Evolutionary conservation across 2,329 filamentous ascomycete genomes (phyloP), one percentile per base, ranked within the genome.

Genomic region (Venturia oleaginea): DNA sequence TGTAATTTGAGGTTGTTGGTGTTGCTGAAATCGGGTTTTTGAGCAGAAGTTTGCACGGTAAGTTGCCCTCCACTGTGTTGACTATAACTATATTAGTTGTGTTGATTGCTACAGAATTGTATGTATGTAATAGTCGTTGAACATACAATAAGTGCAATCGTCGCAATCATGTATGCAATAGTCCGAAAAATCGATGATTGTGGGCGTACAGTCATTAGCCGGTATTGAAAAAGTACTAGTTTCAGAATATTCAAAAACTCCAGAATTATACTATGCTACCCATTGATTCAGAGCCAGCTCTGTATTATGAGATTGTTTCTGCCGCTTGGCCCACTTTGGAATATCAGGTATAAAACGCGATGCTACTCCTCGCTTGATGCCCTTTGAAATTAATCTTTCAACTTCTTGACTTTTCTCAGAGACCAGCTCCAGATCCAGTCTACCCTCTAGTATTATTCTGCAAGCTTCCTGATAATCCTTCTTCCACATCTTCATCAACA

Each of bases 361-460:
- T 22, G 57, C 57, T 34, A 60, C 37, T n/a, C 57, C 57, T 37
- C 57, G 57, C 30, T 60, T 60, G n/a, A 60, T 40, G n/a, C 57
- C 57, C 27, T 60, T 60, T 30, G 8, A 15, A 40, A 60, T 40
- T 30, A 60, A 40, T 15, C 8, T 22, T 30, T 60, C 24, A 22
- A 40, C 27, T 22, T 60, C 32, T n/a, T 60, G 24, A 60, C 37
- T 30, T 40, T 60, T 40, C 38, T 40, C 22, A 40, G 27, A 40
- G 37, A 60, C 57, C 22, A 22, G 57, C 57, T 60, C 57, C n/a
- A 60, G 57, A 30, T 60, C 57, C 27, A 60, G 30, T 40, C 57
- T 30, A 34, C 32, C 57, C 22, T 22, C 37, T 30, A 60, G 37
- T 60, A 60, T 40, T n/a, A 40, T 40, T 34, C 37, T 40, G 32